Conservation (phyloP, 768 basidiomycete genomes). For the Suillus placidus region DNA sequence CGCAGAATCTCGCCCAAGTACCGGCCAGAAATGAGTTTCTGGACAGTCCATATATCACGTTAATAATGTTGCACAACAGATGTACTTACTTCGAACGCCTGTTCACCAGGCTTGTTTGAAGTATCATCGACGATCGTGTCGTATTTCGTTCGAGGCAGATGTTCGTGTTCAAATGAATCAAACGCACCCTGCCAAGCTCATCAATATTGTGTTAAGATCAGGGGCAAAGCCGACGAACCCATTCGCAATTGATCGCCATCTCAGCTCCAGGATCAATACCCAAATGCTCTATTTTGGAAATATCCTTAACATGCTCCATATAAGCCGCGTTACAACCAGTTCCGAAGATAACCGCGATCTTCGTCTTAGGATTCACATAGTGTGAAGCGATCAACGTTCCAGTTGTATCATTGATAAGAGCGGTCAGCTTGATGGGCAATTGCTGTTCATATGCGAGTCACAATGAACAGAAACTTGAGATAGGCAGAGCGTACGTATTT, state of each 20-base stretch:
- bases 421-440: constrained; percentile 81
- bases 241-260: constrained; percentile 98
- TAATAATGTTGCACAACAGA: not conserved
- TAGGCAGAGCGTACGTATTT: constrained; percentile 55
- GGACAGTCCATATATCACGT: not conserved
- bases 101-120: constrained; percentile 96
- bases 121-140: constrained; percentile 89
- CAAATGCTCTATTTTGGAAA: constrained; percentile 82
- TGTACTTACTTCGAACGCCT: constrained; percentile 78
- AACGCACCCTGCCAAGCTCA: constrained; percentile 79
- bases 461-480: constrained; percentile 6
- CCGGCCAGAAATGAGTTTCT: constrained; percentile 96
- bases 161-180: constrained; percentile 93
- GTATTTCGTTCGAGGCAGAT: constrained; percentile 94
- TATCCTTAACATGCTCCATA: constrained; percentile 87
- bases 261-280: constrained; percentile 63
- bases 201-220: constrained; percentile 4
- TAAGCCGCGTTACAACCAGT: constrained; percentile 99
- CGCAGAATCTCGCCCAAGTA: constrained; percentile 97
- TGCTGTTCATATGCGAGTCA: constrained; percentile 46
- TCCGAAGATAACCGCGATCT: constrained; percentile 96
- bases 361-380: constrained; percentile 89
- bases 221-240: constrained; percentile 54
- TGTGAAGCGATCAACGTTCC: constrained; percentile 96
- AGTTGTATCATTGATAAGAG: constrained; percentile 97